Evolutionary conservation across 768 basidiomycete genomes (phyloP), one percentile per base, ranked within the genome.

Genomic region (Rhizopogon vulgaris): DNA sequence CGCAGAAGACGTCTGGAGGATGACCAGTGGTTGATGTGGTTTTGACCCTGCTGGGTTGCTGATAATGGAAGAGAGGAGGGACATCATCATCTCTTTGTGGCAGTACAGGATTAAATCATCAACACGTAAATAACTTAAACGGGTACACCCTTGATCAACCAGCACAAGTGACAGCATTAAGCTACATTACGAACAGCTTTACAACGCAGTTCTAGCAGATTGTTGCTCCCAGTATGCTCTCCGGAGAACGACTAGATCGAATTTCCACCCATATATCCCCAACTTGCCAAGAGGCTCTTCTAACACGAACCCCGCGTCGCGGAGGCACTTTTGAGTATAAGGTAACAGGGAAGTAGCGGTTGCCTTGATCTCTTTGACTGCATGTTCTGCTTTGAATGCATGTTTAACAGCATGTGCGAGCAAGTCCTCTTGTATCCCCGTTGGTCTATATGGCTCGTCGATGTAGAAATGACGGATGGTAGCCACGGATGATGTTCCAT

Each of bases 391-490:
- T 11, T 70, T 63, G 63, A 91, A 89, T n/a, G 81, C 78, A 50
- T 77, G 73, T 30, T 71, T 63, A 24, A 83, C 62, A 0, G 84
- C 85, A 60, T 80, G 73, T n/a, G 71, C 61, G 7, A 91, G 69
- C 27, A 91, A 63, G 61, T 90, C 88, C 15, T 79, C 69, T 61
- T 90, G 85, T 39, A 87, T 72, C 11, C 72, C 72, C 22, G 78
- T 68, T 7, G 58, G 57, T 46, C 85, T 78, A 59, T 80, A 90
- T 14, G 69, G 71, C 56, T 84, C 83, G 38, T 87, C 84, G 24
- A 87, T 78, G 58, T 79, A 84, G 66, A 90, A 84, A 63, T 91
- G 89, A 28, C 87, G 83, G 58, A 91, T 82, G 15, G 73, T 69
- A 10, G 83, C 89, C n/a, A 73, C 72, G 38, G 66, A 61, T n/a